Base-by-base conservation (phyloP, 2,329 filamentous ascomycete genomes). In the Hypoxylon sp. region DNA sequence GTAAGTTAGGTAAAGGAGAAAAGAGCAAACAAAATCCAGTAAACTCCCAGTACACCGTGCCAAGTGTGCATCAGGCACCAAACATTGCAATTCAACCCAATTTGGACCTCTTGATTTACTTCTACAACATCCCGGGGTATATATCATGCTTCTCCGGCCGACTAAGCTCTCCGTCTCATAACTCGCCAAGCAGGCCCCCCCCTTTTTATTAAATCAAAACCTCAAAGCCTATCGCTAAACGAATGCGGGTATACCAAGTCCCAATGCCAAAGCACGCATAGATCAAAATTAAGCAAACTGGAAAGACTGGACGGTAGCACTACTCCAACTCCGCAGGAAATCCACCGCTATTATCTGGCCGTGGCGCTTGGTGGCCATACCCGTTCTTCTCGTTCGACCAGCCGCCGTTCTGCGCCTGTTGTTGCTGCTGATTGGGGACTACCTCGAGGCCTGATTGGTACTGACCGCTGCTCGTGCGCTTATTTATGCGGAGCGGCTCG, bases 401-500 rank as follows among this genome's bases (percentile, higher is more conserved):
- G 6, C 31, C 53, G 13, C 10, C 30, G 11, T 37, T 44, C 44
- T 53, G 55, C 49, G 4, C 17, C 3, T 60, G 56, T 27, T 27
- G 51, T n/a, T 46, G 59, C 35, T 46, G 51, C 35, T 46, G 51
- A 2, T 17, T 6, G 6, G 40, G 50, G 4, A 14, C 42, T 6
- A 49, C 40, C 7, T 62, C 46, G 3, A 31, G 44, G 6, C 20
- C 35, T 14, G 22, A 22, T 3, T 60, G 44, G 22, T 57, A 54
- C 64, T 63, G 67, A 1, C 54, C 66, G 44, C 62, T 55, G 5
- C 64, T 22, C 25, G 57, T 13, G 14, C 61, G 50, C 4, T 13
- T 55, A 8, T 65, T 68, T n/a, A 72, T 48, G 56, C 67, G 70
- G 48, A 70, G 67, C 8, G 70, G 70, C 53, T 66, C 70, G 42